These are phyloP conservation scores for Geranium brycei DNA, from an alignment of 345 rosid genomes.

Conservation along the genomic window DNA sequence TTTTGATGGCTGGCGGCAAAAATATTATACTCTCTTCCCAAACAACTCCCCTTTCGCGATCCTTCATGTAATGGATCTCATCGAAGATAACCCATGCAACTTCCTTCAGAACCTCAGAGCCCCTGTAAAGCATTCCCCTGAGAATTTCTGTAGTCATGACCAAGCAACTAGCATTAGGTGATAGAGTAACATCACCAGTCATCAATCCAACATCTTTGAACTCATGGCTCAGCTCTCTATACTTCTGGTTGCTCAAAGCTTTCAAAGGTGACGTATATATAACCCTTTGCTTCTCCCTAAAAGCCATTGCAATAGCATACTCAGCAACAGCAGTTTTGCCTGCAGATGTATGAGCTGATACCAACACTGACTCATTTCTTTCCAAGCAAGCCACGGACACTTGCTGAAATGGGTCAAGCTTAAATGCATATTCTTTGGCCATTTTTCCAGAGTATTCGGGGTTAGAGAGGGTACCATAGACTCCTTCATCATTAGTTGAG, in stretches of 20 bases:
- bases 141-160: constrained; percentile 98
- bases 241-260: constrained; percentile 98
- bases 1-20: constrained; percentile 89
- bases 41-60: constrained; percentile 94
- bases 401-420: constrained; percentile 82
- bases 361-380: constrained; percentile 84
- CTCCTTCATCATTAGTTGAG: constrained; percentile 40
- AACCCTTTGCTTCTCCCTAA: constrained; percentile 89
- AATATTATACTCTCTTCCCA: constrained; percentile 98
- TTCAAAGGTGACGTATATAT: constrained; percentile 90
- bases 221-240: constrained; percentile 85
- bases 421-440: constrained; percentile 68
- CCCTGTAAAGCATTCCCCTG: constrained; percentile 92
- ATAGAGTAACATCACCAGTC: constrained; percentile 97
- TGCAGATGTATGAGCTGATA: constrained; percentile 93
- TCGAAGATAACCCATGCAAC: constrained; percentile 98
- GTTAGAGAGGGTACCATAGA: constrained; percentile 60
- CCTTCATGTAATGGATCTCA: constrained; percentile 97
- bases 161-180: constrained; percentile 88
- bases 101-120: constrained; percentile 90
- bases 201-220: constrained; percentile 90
- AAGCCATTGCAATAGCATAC: constrained; percentile 96
- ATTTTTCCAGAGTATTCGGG: constrained; percentile 61
- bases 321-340: constrained; percentile 99
- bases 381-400: constrained; percentile 84